Evolutionary conservation across 2,329 filamentous ascomycete genomes (phyloP), one percentile per base, ranked within the genome.

Genomic region (Sordariomycetes sp.): DNA sequence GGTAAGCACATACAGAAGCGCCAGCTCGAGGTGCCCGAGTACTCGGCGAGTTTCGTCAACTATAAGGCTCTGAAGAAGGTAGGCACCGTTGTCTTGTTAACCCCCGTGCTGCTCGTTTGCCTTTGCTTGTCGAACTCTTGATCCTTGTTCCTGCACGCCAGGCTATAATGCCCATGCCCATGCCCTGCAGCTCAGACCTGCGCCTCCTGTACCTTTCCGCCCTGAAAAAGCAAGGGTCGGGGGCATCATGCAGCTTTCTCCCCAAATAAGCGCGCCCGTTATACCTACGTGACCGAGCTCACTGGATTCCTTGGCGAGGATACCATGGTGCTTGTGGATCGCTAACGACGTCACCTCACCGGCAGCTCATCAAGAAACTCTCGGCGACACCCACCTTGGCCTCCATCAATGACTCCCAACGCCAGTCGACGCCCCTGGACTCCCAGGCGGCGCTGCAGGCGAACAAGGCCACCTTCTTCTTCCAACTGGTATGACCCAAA

Each of bases 1-100:
- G 94, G 94, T 72, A 99, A 99, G 79, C 90, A 96, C 71, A 96
- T 99, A 64, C 94, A 97, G 78, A 96, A 96, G 78, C 87, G 91
- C 70, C 94, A 99, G 80, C 89, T 99, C 67, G 94, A 99, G 72
- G 91, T 99, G 60, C 94, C 94, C 60, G 94, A 99, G 81, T 99
- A 99, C 86, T 92, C 94, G 61, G 90, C 92, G 62, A 96, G 91
- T 74, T 99, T 99, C 70, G 91, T 97, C 65, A 96, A 99, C 74
- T 99, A 99, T 78, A 99, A 99, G 76, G 91, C 90, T 60, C 79
- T 99, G 65, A 99, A 99, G 74, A 97, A 97, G 89, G 94, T 95
- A 69, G 61, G 73, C 69, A 39, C 45, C 45, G 12, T 22, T 24
- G 8, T 2, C n/a, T 24, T 50, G 45, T 13, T 50, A 5, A 24